Conservation (phyloP, 306 rosid species). For the Rosa lucieae region DNA sequence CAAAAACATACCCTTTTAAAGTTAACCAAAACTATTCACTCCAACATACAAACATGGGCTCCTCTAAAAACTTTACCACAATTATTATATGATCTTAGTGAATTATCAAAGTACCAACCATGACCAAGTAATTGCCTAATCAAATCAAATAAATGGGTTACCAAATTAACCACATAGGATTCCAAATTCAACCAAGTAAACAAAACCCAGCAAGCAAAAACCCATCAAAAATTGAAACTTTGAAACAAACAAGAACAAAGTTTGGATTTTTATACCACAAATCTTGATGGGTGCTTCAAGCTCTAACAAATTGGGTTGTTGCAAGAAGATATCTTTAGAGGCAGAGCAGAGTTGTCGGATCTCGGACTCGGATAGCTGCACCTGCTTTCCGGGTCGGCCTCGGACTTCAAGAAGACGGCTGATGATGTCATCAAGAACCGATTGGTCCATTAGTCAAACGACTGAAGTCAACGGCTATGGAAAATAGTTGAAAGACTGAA, state of each 20-base stretch:
- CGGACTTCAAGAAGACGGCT: constrained; percentile 78
- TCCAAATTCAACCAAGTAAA: not conserved
- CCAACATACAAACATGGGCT: not conserved
- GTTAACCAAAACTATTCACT: not conserved
- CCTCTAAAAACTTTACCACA: not conserved
- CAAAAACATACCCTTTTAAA: not conserved
- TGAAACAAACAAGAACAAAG: not conserved
- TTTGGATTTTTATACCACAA: constrained; percentile 56
- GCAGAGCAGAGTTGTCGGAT: constrained; percentile 78
- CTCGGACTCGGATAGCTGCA: constrained; percentile 88
- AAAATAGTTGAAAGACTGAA: constrained; percentile 16
- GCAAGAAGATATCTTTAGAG: constrained; percentile 75
- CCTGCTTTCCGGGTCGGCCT: constrained; percentile 86
- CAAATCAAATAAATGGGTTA: not conserved
- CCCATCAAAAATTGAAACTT: not conserved
- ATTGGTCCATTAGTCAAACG: constrained; percentile 57
- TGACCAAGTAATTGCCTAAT: not conserved
- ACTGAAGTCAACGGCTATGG: constrained; percentile 25
- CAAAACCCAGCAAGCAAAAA: not conserved
- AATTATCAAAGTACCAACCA: constrained; percentile 1
- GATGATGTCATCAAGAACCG: constrained; percentile 80
- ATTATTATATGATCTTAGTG: not conserved
- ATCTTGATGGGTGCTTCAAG: constrained; percentile 94
- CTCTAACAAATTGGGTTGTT: constrained; percentile 80
- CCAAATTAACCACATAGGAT: not conserved